Evolutionary conservation across 495 filamentous ascomycete genomes (phyloP).

Genomic region (Penicillium flavigenum): DNA sequence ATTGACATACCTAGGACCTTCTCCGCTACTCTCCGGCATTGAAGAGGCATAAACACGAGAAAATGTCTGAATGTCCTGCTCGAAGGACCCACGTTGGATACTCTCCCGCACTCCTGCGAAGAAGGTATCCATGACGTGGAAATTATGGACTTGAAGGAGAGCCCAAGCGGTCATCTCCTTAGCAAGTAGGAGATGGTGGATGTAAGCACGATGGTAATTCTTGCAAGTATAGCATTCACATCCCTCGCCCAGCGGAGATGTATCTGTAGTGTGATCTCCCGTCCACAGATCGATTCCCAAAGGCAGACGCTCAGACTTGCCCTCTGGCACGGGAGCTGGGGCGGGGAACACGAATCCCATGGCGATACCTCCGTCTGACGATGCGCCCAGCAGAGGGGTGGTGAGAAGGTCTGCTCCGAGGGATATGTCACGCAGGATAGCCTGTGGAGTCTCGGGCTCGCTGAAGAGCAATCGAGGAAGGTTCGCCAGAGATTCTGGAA

Average conservation of each 20-base stretch:
- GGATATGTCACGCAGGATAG: constrained; percentile 67
- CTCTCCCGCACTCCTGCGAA: constrained; percentile 65
- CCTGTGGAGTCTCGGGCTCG: constrained; percentile 65
- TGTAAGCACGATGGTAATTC: constrained; percentile 78
- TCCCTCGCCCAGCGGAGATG: constrained; percentile 53
- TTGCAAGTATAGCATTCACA: constrained; percentile 86
- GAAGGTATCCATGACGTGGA: constrained; percentile 67
- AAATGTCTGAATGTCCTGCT: constrained; percentile 58
- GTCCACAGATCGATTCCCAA: constrained; percentile 79
- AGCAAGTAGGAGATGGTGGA: constrained; percentile 80
- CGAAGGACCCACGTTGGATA: constrained; percentile 62
- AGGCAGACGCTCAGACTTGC: constrained; percentile 34
- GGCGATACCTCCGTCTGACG: constrained; percentile 85
- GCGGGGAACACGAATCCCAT: constrained; percentile 74
- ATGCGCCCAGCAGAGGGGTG: constrained; percentile 65
- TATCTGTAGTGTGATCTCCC: constrained; percentile 51
- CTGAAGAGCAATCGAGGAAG: constrained; percentile 75
- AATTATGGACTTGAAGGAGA: constrained; percentile 87
- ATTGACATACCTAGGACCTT: constrained; percentile 65
- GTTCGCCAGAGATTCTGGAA: constrained; percentile 54
- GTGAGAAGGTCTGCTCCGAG: constrained; percentile 80
- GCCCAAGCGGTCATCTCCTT: constrained; percentile 98
- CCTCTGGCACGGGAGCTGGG: constrained; percentile 22
- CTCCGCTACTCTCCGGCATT: constrained; percentile 70
- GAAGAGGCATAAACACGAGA: constrained; percentile 59